Percentiles rank a stretch among this genome's conserved stretches.
phyloP scores from a whole-genome alignment of 208 protist genomes.

The Herpetomonas tarakana region DNA sequence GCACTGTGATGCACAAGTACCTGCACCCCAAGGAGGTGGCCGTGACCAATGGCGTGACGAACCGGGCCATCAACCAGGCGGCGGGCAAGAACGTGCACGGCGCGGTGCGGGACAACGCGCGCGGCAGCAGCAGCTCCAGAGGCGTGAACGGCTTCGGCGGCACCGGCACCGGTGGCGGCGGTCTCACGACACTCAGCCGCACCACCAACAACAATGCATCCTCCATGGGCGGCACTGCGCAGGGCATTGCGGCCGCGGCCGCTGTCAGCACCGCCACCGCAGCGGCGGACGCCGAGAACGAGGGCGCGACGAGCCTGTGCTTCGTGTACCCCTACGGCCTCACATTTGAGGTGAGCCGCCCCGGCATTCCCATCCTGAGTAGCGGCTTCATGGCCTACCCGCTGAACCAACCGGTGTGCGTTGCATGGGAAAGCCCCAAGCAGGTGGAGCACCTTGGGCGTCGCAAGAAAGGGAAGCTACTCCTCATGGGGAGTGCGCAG shows the following conservation, averaged over 20 bases:
- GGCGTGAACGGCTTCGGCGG: slow-evolving; percentile 10
- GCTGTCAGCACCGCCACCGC: not conserved
- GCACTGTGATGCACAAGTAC: slow-evolving; percentile 95
- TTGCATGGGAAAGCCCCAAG: slow-evolving; percentile 70
- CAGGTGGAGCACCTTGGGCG: slow-evolving; percentile 67
- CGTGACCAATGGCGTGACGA: slow-evolving; percentile 94
- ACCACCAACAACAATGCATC: slow-evolving; percentile 27
- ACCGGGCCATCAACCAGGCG: slow-evolving; percentile 92
- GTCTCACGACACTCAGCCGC: slow-evolving; percentile 56
- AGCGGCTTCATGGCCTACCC: slow-evolving; percentile 95
- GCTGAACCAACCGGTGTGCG: slow-evolving; percentile 91
- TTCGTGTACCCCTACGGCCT: slow-evolving; percentile 96
- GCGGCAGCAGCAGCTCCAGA: not conserved
- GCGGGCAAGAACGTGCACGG: slow-evolving; percentile 86
- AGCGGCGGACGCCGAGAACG: slow-evolving; percentile 19
- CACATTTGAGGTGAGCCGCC: slow-evolving; percentile 93
- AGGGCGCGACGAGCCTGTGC: slow-evolving; percentile 56
- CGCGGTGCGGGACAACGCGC: slow-evolving; percentile 12
- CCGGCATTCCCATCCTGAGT: slow-evolving; percentile 92
- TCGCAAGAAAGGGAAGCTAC: slow-evolving; percentile 87
- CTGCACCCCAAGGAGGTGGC: slow-evolving; percentile 96
- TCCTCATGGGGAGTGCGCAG: slow-evolving; percentile 86
- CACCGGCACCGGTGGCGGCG: slow-evolving; percentile 4
- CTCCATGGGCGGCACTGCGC: slow-evolving; percentile 1
- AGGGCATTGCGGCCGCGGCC: slow-evolving; percentile 2